Percentiles rank a stretch among this genome's conserved stretches.
Conservation (phyloP, 208 protist species). For the Trypanosoma platydactyli region DNA sequence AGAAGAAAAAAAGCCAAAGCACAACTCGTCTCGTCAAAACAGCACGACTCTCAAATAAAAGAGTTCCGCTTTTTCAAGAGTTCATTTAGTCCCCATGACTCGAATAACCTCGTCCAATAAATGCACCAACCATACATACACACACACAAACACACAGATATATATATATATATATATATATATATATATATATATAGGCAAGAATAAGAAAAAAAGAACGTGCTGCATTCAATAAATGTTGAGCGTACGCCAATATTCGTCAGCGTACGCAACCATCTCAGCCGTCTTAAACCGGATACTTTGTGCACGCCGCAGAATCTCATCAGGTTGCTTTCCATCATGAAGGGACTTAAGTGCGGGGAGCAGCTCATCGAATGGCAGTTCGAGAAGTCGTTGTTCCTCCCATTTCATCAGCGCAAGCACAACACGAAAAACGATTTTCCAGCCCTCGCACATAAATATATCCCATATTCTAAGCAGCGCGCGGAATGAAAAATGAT, state of each 20-base stretch:
- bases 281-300: slow-evolving; percentile 87
- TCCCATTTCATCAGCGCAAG: slow-evolving; percentile 91
- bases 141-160: no score
- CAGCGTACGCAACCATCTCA: slow-evolving; percentile 75
- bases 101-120: no score
- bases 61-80: no score
- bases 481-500: slow-evolving; percentile 85
- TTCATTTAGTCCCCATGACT: no score
- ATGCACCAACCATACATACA: no score
- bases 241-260: slow-evolving; percentile 74
- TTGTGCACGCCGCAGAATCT: slow-evolving; percentile 72
- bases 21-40: no score
- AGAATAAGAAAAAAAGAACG: background rate
- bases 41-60: no score
- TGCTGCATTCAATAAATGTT: background rate
- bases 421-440: slow-evolving; percentile 90
- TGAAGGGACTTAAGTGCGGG: slow-evolving; percentile 84
- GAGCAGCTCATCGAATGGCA: slow-evolving; percentile 81
- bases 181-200: slow-evolving; percentile 12
- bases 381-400: slow-evolving; percentile 60
- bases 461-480: slow-evolving; percentile 93
- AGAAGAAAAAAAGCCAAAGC: no score
- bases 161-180: slow-evolving; percentile 14
- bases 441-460: slow-evolving; percentile 93
- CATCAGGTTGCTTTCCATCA: slow-evolving; percentile 76